A percentile compares a stretch with the other conserved stretches of the same genome.
phyloP scores from a whole-genome alignment of 23 red algal species.

The Cyanidium caldarium region DNA sequence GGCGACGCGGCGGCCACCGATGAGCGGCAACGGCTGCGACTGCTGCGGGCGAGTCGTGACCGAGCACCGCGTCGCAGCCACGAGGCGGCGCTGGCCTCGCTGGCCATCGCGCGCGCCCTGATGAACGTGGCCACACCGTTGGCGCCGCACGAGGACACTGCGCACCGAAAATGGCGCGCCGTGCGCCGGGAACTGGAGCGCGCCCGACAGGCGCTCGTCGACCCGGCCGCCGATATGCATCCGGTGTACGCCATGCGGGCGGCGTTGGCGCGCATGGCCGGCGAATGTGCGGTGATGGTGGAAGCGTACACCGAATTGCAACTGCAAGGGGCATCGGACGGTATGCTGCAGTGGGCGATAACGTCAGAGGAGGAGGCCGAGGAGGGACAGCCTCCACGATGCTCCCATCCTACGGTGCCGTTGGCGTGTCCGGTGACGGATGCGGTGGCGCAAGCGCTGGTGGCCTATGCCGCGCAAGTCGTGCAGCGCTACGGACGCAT shows the following conservation, averaged over 20 bases:
- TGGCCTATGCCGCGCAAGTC: too few species aligned
- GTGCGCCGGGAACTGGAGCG: background rate
- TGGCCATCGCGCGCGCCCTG: background rate
- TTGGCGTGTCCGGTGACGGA: too few species aligned
- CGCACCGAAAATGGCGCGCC: background rate
- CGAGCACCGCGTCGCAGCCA: background rate
- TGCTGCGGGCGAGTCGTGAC: background rate
- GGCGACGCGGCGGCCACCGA: too few species aligned
- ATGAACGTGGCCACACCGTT: background rate
- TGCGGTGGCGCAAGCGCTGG: too few species aligned
- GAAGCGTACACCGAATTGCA: background rate
- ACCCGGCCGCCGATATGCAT: background rate
- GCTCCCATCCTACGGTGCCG: too few species aligned
- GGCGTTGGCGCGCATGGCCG: background rate
- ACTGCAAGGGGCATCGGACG: too few species aligned
- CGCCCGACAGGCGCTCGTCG: background rate
- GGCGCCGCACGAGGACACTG: background rate
- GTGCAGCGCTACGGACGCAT: too few species aligned
- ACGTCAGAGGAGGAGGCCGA: too few species aligned
- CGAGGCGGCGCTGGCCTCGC: background rate
- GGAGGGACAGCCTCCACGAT: too few species aligned
- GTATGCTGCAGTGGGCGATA: too few species aligned
- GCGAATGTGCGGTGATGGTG: background rate
- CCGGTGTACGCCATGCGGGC: background rate
- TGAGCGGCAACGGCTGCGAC: background rate